phyloP scores from a whole-genome alignment of 352 stramenopile genomes.

The Globisporangium cylindrosporum region DNA sequence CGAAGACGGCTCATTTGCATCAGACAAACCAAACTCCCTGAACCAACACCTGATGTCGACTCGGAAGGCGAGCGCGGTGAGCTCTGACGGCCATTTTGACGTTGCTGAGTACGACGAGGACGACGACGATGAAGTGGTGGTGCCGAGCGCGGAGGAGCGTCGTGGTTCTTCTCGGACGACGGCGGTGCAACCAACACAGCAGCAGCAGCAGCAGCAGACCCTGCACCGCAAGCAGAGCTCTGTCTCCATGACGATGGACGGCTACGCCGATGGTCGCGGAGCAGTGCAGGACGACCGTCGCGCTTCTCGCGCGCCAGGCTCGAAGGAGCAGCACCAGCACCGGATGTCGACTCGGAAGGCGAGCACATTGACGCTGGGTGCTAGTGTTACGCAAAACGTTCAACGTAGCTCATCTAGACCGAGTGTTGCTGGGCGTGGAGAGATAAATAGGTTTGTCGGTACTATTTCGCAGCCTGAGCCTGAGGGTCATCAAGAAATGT shows the following conservation, averaged over 20 bases:
- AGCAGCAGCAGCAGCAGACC: not conserved
- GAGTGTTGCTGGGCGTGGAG: too few relatives aligned
- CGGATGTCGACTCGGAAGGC: not conserved
- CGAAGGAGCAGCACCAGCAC: not conserved
- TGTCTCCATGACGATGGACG: conserved; percentile 14
- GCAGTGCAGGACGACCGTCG: conserved; percentile 1
- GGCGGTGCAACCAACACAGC: not conserved
- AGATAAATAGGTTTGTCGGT: too few relatives aligned
- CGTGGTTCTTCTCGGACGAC: conserved; percentile 6
- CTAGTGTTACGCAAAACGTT: too few relatives aligned
- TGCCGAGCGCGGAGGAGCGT: not conserved
- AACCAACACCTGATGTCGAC: not conserved
- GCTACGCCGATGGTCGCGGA: not conserved
- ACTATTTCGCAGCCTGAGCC: too few relatives aligned
- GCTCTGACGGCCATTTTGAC: not conserved
- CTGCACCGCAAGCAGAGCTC: conserved; percentile 15
- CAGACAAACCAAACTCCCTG: too few relatives aligned
- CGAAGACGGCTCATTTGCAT: not conserved
- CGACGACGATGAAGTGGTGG: not conserved
- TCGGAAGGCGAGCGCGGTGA: not conserved
- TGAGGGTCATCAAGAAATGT: too few relatives aligned
- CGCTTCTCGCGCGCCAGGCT: not conserved
- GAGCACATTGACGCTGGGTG: too few relatives aligned
- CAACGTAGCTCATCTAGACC: too few relatives aligned
- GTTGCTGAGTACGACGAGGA: not conserved